Conservation (phyloP, 371 early-diverging fungal species). For the Umbelopsis sp. region DNA sequence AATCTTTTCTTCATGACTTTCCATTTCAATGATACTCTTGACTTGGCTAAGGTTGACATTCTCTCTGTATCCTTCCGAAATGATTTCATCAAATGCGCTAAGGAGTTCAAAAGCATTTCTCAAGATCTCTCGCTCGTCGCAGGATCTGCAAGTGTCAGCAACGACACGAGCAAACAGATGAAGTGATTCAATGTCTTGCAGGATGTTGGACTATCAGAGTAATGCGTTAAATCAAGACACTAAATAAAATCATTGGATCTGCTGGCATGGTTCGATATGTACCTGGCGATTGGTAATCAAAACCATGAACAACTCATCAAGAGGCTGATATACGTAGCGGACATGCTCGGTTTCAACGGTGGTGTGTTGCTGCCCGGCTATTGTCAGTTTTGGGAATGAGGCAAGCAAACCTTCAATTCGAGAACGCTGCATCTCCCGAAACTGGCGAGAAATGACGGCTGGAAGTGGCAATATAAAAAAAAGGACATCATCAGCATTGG, state of each 20-base stretch:
- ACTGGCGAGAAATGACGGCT: slow-evolving; percentile 97
- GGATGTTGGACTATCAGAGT: slow-evolving; percentile 65
- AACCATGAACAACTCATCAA: slow-evolving; percentile 92
- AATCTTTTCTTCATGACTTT: slow-evolving; percentile 94
- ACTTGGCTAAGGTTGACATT: slow-evolving; percentile 85
- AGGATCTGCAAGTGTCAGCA: slow-evolving; percentile 89
- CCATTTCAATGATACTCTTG: slow-evolving; percentile 93
- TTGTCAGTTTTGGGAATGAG: slow-evolving; percentile 95
- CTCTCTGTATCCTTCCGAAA: slow-evolving; percentile 89
- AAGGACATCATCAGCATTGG: slow-evolving; percentile 1
- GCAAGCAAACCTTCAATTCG: slow-evolving; percentile 95
- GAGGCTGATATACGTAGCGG: slow-evolving; percentile 96
- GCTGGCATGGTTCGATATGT: not conserved
- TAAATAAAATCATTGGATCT: not conserved
- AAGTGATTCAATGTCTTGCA: slow-evolving; percentile 94
- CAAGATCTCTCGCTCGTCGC: slow-evolving; percentile 73
- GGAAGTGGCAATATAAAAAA: slow-evolving; percentile 10
- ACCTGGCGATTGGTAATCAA: slow-evolving; percentile 82
- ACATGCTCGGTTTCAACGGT: slow-evolving; percentile 96
- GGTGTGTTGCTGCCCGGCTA: slow-evolving; percentile 92
- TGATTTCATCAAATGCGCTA: slow-evolving; percentile 95
- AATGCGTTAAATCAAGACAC: not conserved
- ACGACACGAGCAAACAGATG: slow-evolving; percentile 94
- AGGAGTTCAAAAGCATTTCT: slow-evolving; percentile 87
- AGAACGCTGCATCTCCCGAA: slow-evolving; percentile 94